Conservation (phyloP, 176 grass and related monocot genomes). For the Musa schizocarpa region DNA sequence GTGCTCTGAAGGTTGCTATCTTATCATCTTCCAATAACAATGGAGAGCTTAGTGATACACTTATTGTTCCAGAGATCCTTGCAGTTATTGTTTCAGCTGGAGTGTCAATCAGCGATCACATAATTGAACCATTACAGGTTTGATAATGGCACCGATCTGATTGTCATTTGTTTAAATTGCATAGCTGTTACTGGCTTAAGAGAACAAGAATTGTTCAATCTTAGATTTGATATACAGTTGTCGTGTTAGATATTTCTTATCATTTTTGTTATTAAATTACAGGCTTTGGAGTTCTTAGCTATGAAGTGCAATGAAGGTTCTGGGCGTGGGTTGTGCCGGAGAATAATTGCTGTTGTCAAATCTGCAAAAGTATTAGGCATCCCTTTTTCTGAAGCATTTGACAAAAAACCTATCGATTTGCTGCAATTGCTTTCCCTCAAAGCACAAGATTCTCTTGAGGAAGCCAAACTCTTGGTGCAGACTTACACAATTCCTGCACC, state of each 20-base stretch:
- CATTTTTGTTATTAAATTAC: conserved; percentile 11
- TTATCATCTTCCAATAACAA: conserved; percentile 44
- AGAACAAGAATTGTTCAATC: background rate
- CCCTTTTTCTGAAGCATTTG: conserved; percentile 77
- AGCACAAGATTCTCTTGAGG: conserved; percentile 81
- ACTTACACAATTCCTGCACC: conserved; percentile 65
- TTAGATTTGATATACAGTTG: background rate
- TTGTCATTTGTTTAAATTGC: background rate
- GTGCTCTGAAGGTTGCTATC: conserved; percentile 62
- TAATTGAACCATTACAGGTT: conserved; percentile 60
- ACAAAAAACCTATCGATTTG: conserved; percentile 81
- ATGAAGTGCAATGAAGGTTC: conserved; percentile 62
- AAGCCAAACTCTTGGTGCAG: conserved; percentile 81
- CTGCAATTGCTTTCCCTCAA: conserved; percentile 90
- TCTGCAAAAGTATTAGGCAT: conserved; percentile 70
- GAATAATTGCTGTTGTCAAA: conserved; percentile 69
- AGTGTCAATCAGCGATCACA: conserved; percentile 36
- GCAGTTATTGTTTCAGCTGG: conserved; percentile 43
- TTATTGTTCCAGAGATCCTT: conserved; percentile 39
- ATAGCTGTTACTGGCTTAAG: background rate
- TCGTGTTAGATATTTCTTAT: background rate
- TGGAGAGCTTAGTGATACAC: conserved; percentile 47
- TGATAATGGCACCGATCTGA: conserved; percentile 20
- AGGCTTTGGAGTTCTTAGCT: conserved; percentile 75
- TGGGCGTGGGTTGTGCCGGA: conserved; percentile 70